Base-by-base conservation (phyloP, 176 grass and related monocot species). In the Triticum dicoccoides region DNA sequence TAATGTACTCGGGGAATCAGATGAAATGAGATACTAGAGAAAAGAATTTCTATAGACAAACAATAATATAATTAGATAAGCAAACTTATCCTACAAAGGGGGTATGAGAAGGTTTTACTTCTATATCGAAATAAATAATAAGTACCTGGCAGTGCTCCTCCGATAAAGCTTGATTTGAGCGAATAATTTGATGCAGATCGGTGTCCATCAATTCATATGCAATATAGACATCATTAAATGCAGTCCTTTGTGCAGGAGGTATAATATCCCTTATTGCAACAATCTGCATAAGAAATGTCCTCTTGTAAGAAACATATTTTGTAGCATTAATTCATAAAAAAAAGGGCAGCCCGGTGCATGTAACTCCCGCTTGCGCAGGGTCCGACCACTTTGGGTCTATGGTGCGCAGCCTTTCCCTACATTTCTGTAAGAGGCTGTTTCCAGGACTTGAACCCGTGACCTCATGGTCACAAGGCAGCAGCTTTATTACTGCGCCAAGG, bases 121-220 rank as follows among this genome's bases (percentile, higher is more conserved):
- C 12, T 79, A 4, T 62, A 49, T 20, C 29, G 5, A 87, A 5
- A 32, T 74, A 73, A 76, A 3, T 51, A 76, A 85, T 11, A 82
- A 54, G 47, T 76, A 98, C 96, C 97, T 99, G 97, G 61, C 97
- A 99, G 56, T 99, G 97, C 73, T 99, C 97, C 88, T 99, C 97
- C 11, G 97, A 97, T 27, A 99, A 94, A 87, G 85, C 90, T 97
- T 99, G 97, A 88, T 99, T 99, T 77, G 97, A 99, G 83, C 97
- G 97, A 75, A 99, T 99, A 82, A 99, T 99, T 94, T 99, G 97
- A 91, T 99, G 97, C 67, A 99, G 97, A 90, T 99, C 97, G 14
- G 97, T 99, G 73, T 99, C 97, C 97, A 99, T 99, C 74, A 99
- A 90, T 86, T 99, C 97, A 83, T 99, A 99, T 5, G 94, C 90